Evolutionary conservation across 495 filamentous ascomycete species (phyloP).

Genomic region (Daldinia loculata): DNA sequence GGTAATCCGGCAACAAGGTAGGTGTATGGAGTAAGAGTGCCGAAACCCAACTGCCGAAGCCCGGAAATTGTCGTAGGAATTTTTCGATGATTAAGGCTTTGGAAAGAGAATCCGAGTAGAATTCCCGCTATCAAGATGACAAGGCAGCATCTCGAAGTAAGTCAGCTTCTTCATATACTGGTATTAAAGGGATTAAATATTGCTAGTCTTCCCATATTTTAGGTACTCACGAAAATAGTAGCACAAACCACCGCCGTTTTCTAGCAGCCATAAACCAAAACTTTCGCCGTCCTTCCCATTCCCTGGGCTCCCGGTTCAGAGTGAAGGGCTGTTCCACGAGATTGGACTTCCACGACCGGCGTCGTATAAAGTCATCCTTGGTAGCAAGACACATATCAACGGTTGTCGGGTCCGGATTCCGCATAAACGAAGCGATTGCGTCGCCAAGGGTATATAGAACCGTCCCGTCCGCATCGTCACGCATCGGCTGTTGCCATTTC

Average conservation of each 20-base stretch:
- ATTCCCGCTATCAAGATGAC: background rate
- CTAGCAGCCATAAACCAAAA: background rate
- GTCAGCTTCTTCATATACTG: background rate
- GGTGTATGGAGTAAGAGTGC: background rate
- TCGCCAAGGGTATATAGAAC: slow-evolving; percentile 43
- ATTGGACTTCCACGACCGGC: background rate
- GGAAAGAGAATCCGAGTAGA: background rate
- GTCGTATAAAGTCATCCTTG: slow-evolving; percentile 1
- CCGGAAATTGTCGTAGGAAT: background rate
- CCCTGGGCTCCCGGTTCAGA: background rate
- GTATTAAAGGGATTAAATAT: background rate
- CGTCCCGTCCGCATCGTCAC: slow-evolving; percentile 22
- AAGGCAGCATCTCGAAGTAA: background rate
- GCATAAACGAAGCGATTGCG: slow-evolving; percentile 47
- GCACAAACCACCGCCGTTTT: background rate
- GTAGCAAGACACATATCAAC: background rate
- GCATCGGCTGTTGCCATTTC: background rate
- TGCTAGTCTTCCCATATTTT: background rate
- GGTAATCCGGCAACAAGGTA: background rate
- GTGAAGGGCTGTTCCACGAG: background rate
- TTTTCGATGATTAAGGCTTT: background rate
- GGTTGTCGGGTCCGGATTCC: slow-evolving; percentile 41
- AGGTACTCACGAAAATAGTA: background rate
- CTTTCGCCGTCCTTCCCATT: background rate
- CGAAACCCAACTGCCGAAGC: background rate